These are phyloP conservation scores for Tanacetum coccineum DNA, from an alignment of 129 eudicot genomes.

Conservation along the genomic window DNA sequence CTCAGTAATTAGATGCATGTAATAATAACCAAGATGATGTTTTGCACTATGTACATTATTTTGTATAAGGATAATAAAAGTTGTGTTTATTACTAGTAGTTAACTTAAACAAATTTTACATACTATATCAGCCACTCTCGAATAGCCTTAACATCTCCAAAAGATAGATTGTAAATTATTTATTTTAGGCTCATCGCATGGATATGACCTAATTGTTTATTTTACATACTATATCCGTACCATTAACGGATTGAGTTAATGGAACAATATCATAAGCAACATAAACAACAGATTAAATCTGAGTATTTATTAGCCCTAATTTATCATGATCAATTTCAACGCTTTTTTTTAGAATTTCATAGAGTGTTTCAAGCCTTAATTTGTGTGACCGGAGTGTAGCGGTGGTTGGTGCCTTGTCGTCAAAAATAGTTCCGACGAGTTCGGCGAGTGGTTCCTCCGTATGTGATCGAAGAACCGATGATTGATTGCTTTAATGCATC, in stretches of 20 bases:
- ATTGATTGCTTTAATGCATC: slow-evolving; percentile 28
- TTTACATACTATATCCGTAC: no score
- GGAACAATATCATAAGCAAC: slow-evolving; percentile 39
- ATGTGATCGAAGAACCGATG: slow-evolving; percentile 32
- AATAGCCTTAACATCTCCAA: no score
- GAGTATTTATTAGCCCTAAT: no score
- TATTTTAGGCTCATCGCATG: no score
- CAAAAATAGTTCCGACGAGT: slow-evolving; percentile 57
- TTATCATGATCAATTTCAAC: slow-evolving; percentile 33
- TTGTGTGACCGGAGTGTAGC: slow-evolving; percentile 42
- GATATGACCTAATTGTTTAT: no score
- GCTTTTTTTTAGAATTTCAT: slow-evolving; percentile 43
- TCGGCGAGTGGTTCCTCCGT: slow-evolving; percentile 73
- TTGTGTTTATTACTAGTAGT: slow-evolving; percentile 8
- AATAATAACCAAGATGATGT: slow-evolving; percentile 15
- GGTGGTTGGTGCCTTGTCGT: slow-evolving; percentile 39
- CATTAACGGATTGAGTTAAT: slow-evolving; percentile 38
- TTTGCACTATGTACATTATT: slow-evolving; percentile 15
- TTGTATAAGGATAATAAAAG: slow-evolving; percentile 18
- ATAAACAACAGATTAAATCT: slow-evolving; percentile 47
- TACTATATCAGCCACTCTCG: no score
- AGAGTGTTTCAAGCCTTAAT: slow-evolving; percentile 42
- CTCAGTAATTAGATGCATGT: slow-evolving; percentile 18
- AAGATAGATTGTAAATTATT: no score
- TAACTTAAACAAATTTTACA: no score